phyloP scores from a whole-genome alignment of 441 rosid species.

The Erodium moschatum region DNA sequence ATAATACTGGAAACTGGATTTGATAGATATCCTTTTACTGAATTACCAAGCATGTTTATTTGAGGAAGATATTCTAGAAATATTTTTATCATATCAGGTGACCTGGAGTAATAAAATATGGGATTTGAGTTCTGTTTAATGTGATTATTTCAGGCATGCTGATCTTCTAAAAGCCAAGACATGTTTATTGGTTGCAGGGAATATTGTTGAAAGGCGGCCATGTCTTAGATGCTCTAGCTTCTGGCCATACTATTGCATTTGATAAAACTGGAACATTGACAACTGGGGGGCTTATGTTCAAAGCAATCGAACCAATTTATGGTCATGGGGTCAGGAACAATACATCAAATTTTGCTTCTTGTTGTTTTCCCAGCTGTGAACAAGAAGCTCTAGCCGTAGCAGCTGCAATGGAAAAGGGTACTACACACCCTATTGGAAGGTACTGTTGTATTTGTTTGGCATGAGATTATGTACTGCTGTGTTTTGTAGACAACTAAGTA shows the following conservation, averaged over 20 bases:
- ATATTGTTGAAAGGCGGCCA: conserved; percentile 89
- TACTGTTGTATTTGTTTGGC: conserved; percentile 14
- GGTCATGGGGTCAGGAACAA: conserved; percentile 44
- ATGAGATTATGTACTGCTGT: neutral
- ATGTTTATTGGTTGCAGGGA: conserved; percentile 41
- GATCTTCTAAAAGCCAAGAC: conserved; percentile 17
- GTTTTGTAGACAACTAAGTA: neutral
- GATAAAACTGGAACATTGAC: conserved; percentile 96
- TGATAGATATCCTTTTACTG: neutral
- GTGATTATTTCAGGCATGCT: neutral
- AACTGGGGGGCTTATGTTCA: conserved; percentile 81
- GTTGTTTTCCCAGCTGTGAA: conserved; percentile 80
- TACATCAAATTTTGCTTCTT: conserved; percentile 29
- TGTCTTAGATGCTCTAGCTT: conserved; percentile 80
- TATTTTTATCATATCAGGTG: neutral
- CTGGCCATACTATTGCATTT: conserved; percentile 79
- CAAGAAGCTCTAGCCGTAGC: conserved; percentile 93
- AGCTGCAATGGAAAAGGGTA: conserved; percentile 96
- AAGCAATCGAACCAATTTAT: conserved; percentile 83
- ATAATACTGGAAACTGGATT: conserved; percentile 1
- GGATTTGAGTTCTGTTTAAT: neutral
- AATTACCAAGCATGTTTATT: conserved; percentile 1
- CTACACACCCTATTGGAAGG: conserved; percentile 98
- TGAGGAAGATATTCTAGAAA: neutral
- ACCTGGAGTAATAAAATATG: neutral